Conservation (phyloP, 2,329 filamentous ascomycete species). For the Xylaria sp. region DNA sequence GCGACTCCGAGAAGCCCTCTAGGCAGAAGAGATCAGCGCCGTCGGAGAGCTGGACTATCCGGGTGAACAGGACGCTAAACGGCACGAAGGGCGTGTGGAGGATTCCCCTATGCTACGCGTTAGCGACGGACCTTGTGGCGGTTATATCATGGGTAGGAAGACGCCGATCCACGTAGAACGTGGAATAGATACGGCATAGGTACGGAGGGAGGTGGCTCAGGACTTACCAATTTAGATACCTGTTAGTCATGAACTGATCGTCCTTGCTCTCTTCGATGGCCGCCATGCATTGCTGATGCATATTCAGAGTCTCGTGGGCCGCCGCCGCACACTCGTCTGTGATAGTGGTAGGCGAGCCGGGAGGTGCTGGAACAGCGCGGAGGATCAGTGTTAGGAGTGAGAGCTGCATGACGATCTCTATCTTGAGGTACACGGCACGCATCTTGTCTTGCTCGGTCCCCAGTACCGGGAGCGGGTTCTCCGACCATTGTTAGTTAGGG, state of each 20-base stretch:
- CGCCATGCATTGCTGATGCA: constrained; percentile 51
- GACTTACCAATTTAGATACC: constrained; percentile 52
- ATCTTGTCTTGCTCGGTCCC: constrained; percentile 41
- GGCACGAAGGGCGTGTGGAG: constrained; percentile 53
- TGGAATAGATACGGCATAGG: too few species aligned
- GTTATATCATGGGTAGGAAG: background rate
- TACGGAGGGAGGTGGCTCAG: background rate
- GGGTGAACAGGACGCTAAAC: constrained; percentile 53
- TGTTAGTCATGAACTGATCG: constrained; percentile 45
- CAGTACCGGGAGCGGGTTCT: constrained; percentile 4
- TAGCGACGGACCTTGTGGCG: background rate
- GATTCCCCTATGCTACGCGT: constrained; percentile 48
- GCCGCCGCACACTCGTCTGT: constrained; percentile 49
- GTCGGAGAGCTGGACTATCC: constrained; percentile 46
- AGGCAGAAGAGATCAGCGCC: constrained; percentile 42
- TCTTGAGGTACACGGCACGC: constrained; percentile 49
- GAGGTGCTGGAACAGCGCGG: constrained; percentile 45
- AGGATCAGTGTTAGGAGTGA: constrained; percentile 52
- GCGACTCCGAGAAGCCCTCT: constrained; percentile 50
- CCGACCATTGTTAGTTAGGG: constrained; percentile 5
- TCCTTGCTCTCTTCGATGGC: constrained; percentile 40
- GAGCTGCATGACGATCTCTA: constrained; percentile 51
- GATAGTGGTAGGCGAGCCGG: constrained; percentile 31
- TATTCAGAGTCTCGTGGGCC: constrained; percentile 51
- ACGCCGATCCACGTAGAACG: too few species aligned